Evolutionary conservation across 2,329 filamentous ascomycete genomes (phyloP).

Genomic region (Cercospora sesami): DNA sequence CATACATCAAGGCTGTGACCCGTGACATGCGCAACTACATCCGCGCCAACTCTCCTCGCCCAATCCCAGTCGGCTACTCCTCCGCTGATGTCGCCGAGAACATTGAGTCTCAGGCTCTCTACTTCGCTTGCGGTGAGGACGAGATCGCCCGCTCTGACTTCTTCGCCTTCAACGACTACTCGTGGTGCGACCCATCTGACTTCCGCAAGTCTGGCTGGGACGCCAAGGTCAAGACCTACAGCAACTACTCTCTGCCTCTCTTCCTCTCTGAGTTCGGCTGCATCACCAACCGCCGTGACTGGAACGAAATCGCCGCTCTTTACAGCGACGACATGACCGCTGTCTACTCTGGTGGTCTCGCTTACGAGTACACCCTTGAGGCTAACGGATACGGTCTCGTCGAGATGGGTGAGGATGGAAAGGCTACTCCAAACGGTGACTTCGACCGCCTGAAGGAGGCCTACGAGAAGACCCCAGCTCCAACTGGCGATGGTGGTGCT

Average conservation of each 20-base stretch:
- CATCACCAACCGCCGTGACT: slow-evolving; percentile 75
- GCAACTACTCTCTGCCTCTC: slow-evolving; percentile 79
- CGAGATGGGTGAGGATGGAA: slow-evolving; percentile 54
- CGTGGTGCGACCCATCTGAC: slow-evolving; percentile 72
- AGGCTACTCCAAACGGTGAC: slow-evolving; percentile 61
- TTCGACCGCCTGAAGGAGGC: slow-evolving; percentile 60
- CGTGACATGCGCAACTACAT: slow-evolving; percentile 81
- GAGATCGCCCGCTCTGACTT: slow-evolving; percentile 77
- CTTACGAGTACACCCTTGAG: slow-evolving; percentile 90
- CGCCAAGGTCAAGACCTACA: slow-evolving; percentile 83
- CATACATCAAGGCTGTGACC: slow-evolving; percentile 70
- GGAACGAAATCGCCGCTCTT: slow-evolving; percentile 74
- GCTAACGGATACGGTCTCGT: slow-evolving; percentile 79
- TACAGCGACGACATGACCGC: slow-evolving; percentile 79
- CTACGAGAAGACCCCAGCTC: slow-evolving; percentile 52
- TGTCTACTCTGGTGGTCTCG: slow-evolving; percentile 91
- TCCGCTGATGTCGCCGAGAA: slow-evolving; percentile 82
- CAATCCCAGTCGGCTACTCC: slow-evolving; percentile 78
- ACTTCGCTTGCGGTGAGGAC: slow-evolving; percentile 89
- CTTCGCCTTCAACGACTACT: slow-evolving; percentile 87
- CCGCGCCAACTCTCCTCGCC: slow-evolving; percentile 65
- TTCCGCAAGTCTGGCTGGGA: slow-evolving; percentile 77
- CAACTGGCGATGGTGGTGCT: slow-evolving; percentile 60
- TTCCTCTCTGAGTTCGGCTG: slow-evolving; percentile 96
- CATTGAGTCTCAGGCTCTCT: slow-evolving; percentile 79